A percentile compares a stretch with the other conserved stretches of the same genome.
Conservation (phyloP, 2,329 filamentous ascomycete species). For the Exophiala viscosa region DNA sequence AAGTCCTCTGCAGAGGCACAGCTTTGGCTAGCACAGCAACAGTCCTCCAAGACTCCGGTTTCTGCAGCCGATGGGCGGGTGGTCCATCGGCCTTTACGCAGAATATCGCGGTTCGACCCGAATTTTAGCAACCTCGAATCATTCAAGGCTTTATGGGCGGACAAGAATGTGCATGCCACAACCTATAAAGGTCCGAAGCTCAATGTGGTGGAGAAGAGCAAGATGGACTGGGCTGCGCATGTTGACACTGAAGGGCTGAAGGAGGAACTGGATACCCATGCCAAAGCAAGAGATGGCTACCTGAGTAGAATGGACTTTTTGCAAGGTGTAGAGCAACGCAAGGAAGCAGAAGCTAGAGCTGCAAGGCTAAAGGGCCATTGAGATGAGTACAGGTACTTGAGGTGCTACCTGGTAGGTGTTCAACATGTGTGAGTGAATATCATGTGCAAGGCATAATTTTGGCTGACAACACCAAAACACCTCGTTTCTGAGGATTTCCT, state of each 20-base stretch:
- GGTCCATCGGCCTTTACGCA: constrained; percentile 40
- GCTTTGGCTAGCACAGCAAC: constrained; percentile 48
- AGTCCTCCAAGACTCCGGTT: constrained; percentile 31
- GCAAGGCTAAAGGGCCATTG: constrained; percentile 44
- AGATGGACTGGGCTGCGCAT: constrained; percentile 62
- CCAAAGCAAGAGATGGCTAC: constrained; percentile 60
- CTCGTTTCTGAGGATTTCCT: too few relatives aligned
- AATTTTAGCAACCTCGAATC: constrained; percentile 33
- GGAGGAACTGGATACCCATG: constrained; percentile 59
- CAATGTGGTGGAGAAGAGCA: constrained; percentile 64
- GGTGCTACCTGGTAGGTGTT: background rate
- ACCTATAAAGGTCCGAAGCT: constrained; percentile 54
- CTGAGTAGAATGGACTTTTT: constrained; percentile 61
- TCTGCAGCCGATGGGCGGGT: constrained; percentile 25
- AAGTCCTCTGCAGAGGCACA: constrained; percentile 54
- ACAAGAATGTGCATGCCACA: constrained; percentile 28
- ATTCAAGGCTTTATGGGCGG: constrained; percentile 32
- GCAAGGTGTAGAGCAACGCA: constrained; percentile 53
- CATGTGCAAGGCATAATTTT: background rate
- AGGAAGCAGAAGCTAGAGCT: constrained; percentile 54
- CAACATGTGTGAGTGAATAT: background rate
- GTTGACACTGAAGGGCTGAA: constrained; percentile 59
- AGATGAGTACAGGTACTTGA: background rate
- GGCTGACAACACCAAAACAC: too few relatives aligned
- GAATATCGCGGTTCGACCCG: constrained; percentile 45